Conservation (phyloP, 2,329 filamentous ascomycete genomes). For the Huntiella decipiens region DNA sequence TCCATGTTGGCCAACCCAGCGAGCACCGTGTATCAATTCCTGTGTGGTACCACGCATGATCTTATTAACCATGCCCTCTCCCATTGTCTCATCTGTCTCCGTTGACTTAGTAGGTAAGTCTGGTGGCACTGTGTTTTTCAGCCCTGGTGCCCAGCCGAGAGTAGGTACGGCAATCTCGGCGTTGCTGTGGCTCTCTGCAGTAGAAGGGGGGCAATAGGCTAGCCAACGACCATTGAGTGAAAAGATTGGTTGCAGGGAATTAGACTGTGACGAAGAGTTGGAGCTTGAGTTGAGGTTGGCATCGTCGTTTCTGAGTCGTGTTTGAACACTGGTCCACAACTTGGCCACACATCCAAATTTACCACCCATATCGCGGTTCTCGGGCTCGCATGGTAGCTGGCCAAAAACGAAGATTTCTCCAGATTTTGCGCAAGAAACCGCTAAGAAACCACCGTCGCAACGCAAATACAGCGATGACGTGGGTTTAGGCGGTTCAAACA, state of each 20-base stretch:
- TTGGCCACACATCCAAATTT: constrained; percentile 59
- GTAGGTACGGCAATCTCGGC: constrained; percentile 41
- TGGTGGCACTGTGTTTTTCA: constrained; percentile 45
- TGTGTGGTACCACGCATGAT: constrained; percentile 65
- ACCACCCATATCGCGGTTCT: constrained; percentile 23
- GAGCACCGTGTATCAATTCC: constrained; percentile 54
- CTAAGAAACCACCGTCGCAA: constrained; percentile 51
- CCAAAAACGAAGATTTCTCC: constrained; percentile 73
- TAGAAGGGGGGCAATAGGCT: constrained; percentile 55
- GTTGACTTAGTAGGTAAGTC: constrained; percentile 48
- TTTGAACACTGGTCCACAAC: constrained; percentile 74
- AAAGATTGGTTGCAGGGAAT: constrained; percentile 42
- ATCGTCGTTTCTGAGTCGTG: constrained; percentile 29
- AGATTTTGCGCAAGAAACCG: constrained; percentile 60
- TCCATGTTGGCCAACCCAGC: constrained; percentile 60
- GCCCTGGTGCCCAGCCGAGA: constrained; percentile 34
- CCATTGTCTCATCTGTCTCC: constrained; percentile 51
- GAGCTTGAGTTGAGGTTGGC: constrained; percentile 16
- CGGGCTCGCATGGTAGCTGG: constrained; percentile 21
- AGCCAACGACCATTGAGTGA: constrained; percentile 57
- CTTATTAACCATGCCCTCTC: constrained; percentile 54
- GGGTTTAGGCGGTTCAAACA: constrained; percentile 50
- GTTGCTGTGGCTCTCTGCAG: constrained; percentile 49
- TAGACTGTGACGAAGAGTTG: constrained; percentile 26
- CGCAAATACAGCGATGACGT: constrained; percentile 56